These are phyloP conservation scores for Aurifilum marmelostoma DNA, from an alignment of 2,329 filamentous ascomycete genomes.

Conservation along the genomic window DNA sequence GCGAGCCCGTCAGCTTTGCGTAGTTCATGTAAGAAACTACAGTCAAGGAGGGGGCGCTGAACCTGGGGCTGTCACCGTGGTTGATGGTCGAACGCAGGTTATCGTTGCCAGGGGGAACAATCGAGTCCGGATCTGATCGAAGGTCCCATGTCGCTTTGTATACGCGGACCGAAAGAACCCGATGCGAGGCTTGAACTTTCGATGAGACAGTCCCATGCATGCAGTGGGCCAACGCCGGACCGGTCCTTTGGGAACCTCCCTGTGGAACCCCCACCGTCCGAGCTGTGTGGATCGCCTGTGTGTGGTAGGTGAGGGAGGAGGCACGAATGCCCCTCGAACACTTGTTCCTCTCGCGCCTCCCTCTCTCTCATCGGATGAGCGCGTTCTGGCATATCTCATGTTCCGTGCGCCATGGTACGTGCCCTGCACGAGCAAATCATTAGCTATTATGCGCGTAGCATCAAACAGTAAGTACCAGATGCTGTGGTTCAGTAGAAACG, in stretches of 20 bases:
- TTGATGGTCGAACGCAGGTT: too few species aligned
- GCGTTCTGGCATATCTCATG: neutral
- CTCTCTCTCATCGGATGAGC: neutral
- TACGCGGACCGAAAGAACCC: neutral
- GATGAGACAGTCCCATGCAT: conserved; percentile 12
- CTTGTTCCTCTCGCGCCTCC: neutral
- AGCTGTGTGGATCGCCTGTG: neutral
- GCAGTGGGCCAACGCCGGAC: neutral
- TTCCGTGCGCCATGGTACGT: neutral
- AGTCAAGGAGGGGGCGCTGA: neutral
- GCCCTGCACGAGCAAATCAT: neutral
- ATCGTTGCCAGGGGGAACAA: neutral
- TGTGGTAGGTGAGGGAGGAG: neutral
- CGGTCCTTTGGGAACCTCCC: neutral
- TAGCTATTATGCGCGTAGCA: too few species aligned
- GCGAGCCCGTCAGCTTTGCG: neutral
- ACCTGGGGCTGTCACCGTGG: neutral
- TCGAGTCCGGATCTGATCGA: neutral
- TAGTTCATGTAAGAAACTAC: neutral
- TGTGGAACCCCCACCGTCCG: neutral
- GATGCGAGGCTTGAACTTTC: neutral
- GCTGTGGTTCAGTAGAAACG: neutral
- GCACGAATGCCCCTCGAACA: neutral
- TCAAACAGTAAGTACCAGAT: too few species aligned
- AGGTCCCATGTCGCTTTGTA: neutral